Evolutionary conservation across 352 stramenopile genomes (phyloP), one percentile per base, ranked within the genome.

Genomic region (Peronospora destructor): DNA sequence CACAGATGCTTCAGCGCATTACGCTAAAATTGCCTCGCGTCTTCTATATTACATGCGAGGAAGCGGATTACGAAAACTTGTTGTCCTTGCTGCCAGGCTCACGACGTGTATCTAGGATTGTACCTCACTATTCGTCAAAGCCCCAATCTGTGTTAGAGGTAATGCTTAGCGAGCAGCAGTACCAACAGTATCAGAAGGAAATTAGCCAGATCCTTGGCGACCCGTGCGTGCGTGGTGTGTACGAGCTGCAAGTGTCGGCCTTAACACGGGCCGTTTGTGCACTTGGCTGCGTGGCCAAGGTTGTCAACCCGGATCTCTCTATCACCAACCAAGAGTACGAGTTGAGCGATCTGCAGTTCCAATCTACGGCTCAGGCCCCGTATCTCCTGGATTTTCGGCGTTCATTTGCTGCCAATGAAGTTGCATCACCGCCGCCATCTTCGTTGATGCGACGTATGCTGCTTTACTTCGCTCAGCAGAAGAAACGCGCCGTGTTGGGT

Each of bases 231-330:
- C 71, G 82, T 7, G 84, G 83, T 13, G 84, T 98, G 14, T 99
- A 98, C 63, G 95, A 99, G 62, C 76, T 95, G 9, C 72, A 94
- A 25, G 87, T 95, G 6, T 87, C 94, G n/a, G 62, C 93, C 6
- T 66, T 96, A 35, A 91, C 94, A 28, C 76, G 85, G 2, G 80
- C 89, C 12, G 66, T 98, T 26, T 91, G 92, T 47, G 73, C 89
- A n/a, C 68, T 98, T 14, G 95, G 96, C 1, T 98, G 78, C 45
- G 78, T 87, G 14, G 76, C 75, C 9, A 84, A 77, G 26, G 71
- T 85, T 23, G 64, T 75, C 5, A 79, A 77, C 25, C 65, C 64
- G 6, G 67, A 76, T 17, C 36, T 81, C 43, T 75, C 71, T 5
- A 57, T 52, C 26, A 53, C 49, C 7, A 60, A 66, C 2, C 66